phyloP scores from a whole-genome alignment of 2,329 filamentous ascomycete genomes.

The Huntiella moniliformis region DNA sequence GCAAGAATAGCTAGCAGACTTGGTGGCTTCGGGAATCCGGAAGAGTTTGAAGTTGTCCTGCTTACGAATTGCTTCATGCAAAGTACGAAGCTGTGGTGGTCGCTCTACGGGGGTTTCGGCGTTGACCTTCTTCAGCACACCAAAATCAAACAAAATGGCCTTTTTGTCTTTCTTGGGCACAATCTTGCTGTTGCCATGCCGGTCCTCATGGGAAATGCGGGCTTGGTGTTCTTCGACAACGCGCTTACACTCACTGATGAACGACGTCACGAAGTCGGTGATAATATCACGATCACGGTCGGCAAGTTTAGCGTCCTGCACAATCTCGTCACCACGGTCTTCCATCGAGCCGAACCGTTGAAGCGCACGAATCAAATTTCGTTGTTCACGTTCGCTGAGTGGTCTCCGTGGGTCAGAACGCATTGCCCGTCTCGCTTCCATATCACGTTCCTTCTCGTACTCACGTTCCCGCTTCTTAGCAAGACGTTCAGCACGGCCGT shows the following conservation, averaged over 20 bases:
- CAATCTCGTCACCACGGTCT: slow-evolving; percentile 70
- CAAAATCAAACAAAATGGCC: slow-evolving; percentile 86
- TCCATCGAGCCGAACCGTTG: slow-evolving; percentile 82
- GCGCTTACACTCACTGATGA: slow-evolving; percentile 39
- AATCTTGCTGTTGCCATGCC: slow-evolving; percentile 52
- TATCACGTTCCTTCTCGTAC: slow-evolving; percentile 50
- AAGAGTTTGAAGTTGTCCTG: slow-evolving; percentile 58
- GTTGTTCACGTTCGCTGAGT: slow-evolving; percentile 78
- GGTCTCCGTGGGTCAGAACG: slow-evolving; percentile 73
- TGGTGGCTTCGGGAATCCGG: slow-evolving; percentile 76
- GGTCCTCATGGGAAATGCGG: slow-evolving; percentile 61
- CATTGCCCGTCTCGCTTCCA: slow-evolving; percentile 55
- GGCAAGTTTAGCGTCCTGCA: slow-evolving; percentile 66
- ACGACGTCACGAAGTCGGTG: slow-evolving; percentile 54
- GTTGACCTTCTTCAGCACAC: slow-evolving; percentile 84
- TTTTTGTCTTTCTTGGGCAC: slow-evolving; percentile 96
- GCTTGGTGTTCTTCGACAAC: slow-evolving; percentile 50
- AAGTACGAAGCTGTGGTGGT: slow-evolving; percentile 68
- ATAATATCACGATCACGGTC: slow-evolving; percentile 72
- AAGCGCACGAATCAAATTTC: slow-evolving; percentile 77
- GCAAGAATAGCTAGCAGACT: slow-evolving; percentile 78
- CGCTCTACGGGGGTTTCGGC: slow-evolving; percentile 88
- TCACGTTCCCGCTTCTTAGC: slow-evolving; percentile 48
- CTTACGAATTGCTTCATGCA: slow-evolving; percentile 54
- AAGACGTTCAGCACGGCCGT: slow-evolving; percentile 45